Conservation (phyloP, 257 asterid species). For the Solanum chiquidenum region DNA sequence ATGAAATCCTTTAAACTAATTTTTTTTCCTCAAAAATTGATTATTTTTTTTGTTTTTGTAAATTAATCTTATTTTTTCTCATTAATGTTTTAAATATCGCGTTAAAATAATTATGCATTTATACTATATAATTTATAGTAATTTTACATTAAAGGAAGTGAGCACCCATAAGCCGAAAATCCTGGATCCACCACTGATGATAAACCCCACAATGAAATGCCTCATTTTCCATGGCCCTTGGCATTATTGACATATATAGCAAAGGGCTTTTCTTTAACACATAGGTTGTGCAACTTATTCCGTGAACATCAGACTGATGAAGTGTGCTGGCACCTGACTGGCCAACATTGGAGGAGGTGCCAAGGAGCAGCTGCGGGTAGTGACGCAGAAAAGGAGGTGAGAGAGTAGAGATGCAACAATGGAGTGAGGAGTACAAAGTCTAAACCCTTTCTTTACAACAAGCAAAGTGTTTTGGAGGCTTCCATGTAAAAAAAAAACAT, state of each 20-base stretch:
- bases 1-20: too few relatives aligned
- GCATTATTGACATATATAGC: not conserved
- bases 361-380: not conserved
- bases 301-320: not conserved
- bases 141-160: too few relatives aligned
- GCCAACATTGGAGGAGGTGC: not conserved
- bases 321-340: not conserved
- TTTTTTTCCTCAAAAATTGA: too few relatives aligned
- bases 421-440: not conserved
- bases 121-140: too few relatives aligned
- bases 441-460: not conserved
- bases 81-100: too few relatives aligned
- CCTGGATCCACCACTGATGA: too few relatives aligned
- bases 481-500: not conserved
- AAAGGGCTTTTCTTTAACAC: not conserved
- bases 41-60: too few relatives aligned
- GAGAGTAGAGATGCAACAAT: not conserved
- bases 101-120: too few relatives aligned
- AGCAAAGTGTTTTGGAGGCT: not conserved
- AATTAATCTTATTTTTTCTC: too few relatives aligned
- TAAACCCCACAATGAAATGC: not conserved
- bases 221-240: not conserved
- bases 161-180: too few relatives aligned
- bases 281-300: not conserved
- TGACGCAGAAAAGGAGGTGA: not conserved